Evolutionary conservation across 305 asterid genomes (phyloP).

Genomic region (Rubia tinctorum): DNA sequence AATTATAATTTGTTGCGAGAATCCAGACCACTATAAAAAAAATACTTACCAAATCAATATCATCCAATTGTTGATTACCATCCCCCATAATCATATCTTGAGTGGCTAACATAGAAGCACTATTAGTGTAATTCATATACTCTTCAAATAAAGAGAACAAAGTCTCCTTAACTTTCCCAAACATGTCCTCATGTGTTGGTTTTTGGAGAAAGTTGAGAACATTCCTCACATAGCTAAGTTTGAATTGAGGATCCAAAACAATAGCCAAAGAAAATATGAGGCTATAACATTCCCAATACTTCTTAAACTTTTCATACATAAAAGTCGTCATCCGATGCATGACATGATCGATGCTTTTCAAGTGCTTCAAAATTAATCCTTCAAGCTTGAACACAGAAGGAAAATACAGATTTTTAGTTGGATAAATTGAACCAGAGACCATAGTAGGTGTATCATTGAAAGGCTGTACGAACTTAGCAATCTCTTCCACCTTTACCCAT

Average conservation of each 20-base stretch:
- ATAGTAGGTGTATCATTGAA: too few species aligned
- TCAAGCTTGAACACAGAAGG: too few species aligned
- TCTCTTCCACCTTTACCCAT: neutral
- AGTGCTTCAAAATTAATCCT: neutral
- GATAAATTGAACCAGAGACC: too few species aligned
- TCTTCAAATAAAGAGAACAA: neutral
- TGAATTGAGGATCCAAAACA: neutral
- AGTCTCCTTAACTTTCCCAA: neutral
- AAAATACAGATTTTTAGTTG: too few species aligned
- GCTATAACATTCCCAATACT: neutral
- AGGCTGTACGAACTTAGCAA: neutral
- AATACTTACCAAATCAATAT: neutral
- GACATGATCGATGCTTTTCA: neutral
- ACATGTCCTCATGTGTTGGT: neutral
- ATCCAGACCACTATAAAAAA: neutral
- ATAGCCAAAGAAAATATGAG: neutral
- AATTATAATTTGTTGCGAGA: neutral
- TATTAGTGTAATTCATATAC: neutral
- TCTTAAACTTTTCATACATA: neutral
- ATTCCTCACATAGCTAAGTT: neutral
- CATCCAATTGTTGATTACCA: neutral
- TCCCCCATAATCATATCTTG: neutral
- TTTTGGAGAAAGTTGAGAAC: neutral
- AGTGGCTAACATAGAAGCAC: neutral
- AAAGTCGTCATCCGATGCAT: neutral